A percentile compares a stretch with the other conserved stretches of the same genome.
phyloP scores from a whole-genome alignment of 306 rosid species.

The Trifolium pratense region DNA sequence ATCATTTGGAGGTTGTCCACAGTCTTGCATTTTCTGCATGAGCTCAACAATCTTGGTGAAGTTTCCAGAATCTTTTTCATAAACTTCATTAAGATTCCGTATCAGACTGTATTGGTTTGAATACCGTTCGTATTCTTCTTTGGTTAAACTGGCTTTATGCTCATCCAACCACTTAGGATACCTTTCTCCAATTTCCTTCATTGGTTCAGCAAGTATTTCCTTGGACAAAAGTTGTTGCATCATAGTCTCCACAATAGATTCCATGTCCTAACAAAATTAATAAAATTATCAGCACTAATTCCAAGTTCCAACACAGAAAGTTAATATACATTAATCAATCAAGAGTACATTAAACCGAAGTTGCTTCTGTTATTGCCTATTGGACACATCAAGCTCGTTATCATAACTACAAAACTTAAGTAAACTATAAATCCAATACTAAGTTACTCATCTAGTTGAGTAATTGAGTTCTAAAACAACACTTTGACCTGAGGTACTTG shows the following conservation, averaged over 20 bases:
- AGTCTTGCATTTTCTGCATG: conserved; percentile 99
- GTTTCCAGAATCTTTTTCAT: conserved; percentile 75
- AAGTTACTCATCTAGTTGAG: not conserved
- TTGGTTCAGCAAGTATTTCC: conserved; percentile 96
- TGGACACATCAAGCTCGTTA: not conserved
- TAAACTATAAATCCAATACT: not conserved
- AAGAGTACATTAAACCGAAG: not conserved
- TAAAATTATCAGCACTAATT: conserved; percentile 28
- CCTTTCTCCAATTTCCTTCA: conserved; percentile 95
- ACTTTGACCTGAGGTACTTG: not conserved
- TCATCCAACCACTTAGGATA: conserved; percentile 97
- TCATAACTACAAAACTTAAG: not conserved
- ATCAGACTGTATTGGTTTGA: conserved; percentile 69
- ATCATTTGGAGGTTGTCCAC: conserved; percentile 94
- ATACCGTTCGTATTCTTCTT: conserved; percentile 77
- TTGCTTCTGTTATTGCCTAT: not conserved
- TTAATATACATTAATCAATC: not conserved
- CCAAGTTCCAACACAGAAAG: conserved; percentile 9
- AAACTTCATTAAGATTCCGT: conserved; percentile 71
- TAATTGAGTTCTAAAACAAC: conserved; percentile 28
- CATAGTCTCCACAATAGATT: conserved; percentile 91
- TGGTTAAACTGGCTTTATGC: conserved; percentile 73
- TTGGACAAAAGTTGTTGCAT: conserved; percentile 94
- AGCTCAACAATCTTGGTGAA: conserved; percentile 84
- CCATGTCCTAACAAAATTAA: conserved; percentile 69